These are phyloP conservation scores for Neonectria ditissima DNA, from an alignment of 2,329 filamentous ascomycete species.

Conservation along the genomic window DNA sequence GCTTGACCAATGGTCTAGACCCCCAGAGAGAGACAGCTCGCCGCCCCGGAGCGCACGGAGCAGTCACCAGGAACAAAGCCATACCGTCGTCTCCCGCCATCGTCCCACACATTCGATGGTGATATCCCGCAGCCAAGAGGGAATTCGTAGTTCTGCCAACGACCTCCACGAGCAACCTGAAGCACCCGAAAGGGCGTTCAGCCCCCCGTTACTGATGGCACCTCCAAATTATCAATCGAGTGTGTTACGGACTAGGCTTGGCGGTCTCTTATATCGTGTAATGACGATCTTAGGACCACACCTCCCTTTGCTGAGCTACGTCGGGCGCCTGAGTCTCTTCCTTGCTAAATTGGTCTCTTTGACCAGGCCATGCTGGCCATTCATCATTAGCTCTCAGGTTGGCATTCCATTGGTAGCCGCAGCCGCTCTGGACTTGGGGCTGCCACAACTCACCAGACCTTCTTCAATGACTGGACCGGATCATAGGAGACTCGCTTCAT, in stretches of 20 bases:
- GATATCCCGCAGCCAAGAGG: constrained; percentile 57
- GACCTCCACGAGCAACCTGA: constrained; percentile 32
- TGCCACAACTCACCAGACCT: constrained; percentile 45
- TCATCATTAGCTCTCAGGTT: constrained; percentile 72
- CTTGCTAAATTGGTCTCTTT: constrained; percentile 75
- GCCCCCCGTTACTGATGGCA: constrained; percentile 62
- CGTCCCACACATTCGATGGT: constrained; percentile 50
- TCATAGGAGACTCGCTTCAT: constrained; percentile 31
- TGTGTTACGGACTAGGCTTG: constrained; percentile 49
- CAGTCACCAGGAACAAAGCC: constrained; percentile 29
- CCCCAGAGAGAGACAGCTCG: constrained; percentile 36
- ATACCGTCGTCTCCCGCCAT: constrained; percentile 32
- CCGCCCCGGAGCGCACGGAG: constrained; percentile 26
- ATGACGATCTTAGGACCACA: constrained; percentile 41
- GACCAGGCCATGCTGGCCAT: constrained; percentile 77
- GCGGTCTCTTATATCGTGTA: constrained; percentile 51
- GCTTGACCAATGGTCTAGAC: constrained; percentile 32
- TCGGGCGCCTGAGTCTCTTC: constrained; percentile 71
- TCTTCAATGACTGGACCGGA: constrained; percentile 24
- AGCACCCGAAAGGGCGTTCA: constrained; percentile 34
- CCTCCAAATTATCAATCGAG: constrained; percentile 56
- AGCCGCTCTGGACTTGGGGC: constrained; percentile 74
- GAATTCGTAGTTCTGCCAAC: constrained; percentile 41
- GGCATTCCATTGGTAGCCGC: constrained; percentile 75
- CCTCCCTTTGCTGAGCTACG: constrained; percentile 50